Evolutionary conservation across 1,139 yeast genomes (phyloP).

Genomic region (Yamadazyma pseudoaaseri): DNA sequence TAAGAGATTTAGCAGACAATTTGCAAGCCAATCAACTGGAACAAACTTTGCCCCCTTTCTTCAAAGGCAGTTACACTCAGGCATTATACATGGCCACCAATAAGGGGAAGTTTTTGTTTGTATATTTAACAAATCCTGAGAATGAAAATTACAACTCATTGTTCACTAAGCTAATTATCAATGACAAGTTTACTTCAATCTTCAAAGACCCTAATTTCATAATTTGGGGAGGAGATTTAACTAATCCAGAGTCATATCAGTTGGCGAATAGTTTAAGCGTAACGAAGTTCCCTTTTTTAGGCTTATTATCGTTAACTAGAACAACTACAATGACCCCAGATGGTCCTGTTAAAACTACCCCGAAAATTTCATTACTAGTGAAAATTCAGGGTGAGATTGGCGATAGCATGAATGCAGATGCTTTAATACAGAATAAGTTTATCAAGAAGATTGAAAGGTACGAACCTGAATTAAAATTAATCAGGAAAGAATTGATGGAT

Average conservation of each 20-base stretch:
- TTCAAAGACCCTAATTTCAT: constrained; percentile 53
- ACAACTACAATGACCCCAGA: constrained; percentile 57
- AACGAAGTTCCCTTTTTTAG: constrained; percentile 78
- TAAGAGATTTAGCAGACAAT: constrained; percentile 36
- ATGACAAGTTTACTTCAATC: constrained; percentile 50
- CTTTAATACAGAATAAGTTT: constrained; percentile 38
- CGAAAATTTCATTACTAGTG: constrained; percentile 59
- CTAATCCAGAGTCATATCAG: constrained; percentile 80
- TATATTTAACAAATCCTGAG: constrained; percentile 72
- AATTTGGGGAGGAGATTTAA: constrained; percentile 88
- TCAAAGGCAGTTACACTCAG: constrained; percentile 74
- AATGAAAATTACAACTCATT: constrained; percentile 62
- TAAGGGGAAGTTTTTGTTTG: constrained; percentile 66
- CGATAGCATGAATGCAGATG: constrained; percentile 19
- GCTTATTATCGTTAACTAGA: constrained; percentile 59
- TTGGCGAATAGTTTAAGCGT: constrained; percentile 75
- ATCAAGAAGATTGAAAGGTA: constrained; percentile 50
- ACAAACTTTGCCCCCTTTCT: constrained; percentile 44
- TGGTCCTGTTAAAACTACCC: constrained; percentile 52
- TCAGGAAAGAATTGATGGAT: constrained; percentile 63
- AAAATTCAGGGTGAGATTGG: constrained; percentile 64
- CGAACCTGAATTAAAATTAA: constrained; percentile 56
- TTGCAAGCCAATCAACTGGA: constrained; percentile 21
- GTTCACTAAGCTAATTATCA: constrained; percentile 55
- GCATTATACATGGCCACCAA: constrained; percentile 69